Evolutionary conservation across 352 stramenopile species (phyloP).

Genomic region (Phytophthora rubi): DNA sequence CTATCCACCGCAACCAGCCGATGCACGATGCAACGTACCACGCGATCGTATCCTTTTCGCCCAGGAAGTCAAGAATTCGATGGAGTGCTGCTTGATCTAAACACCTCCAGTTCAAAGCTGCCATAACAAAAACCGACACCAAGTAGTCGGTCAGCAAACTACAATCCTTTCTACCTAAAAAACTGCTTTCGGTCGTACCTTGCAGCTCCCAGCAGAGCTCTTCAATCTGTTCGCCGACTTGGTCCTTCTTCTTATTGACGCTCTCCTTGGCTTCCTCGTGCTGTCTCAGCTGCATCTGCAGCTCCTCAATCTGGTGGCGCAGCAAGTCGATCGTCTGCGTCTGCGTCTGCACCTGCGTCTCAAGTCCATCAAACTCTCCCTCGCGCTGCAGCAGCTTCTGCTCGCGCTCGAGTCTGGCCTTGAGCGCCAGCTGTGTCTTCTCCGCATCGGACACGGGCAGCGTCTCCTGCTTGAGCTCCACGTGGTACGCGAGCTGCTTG

Average conservation of each 20-base stretch:
- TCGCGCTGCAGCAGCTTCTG: conserved; percentile 43
- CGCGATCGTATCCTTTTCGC: conserved; percentile 37
- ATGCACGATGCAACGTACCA: conserved; percentile 42
- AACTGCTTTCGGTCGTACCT: conserved; percentile 34
- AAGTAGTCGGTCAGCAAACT: neutral
- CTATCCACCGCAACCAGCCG: neutral
- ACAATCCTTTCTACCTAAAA: neutral
- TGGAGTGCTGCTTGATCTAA: conserved; percentile 43
- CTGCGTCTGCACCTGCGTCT: conserved; percentile 56
- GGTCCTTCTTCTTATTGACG: conserved; percentile 43
- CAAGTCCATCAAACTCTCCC: conserved; percentile 44
- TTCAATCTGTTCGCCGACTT: conserved; percentile 57
- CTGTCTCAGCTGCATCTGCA: conserved; percentile 46
- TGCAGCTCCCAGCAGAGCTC: conserved; percentile 73
- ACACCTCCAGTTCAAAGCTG: conserved; percentile 60
- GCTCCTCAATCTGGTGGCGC: conserved; percentile 64
- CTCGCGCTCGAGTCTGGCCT: conserved; percentile 55
- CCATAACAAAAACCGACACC: neutral
- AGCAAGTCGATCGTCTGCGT: conserved; percentile 54
- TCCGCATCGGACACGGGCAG: conserved; percentile 41
- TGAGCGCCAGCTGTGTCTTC: conserved; percentile 55
- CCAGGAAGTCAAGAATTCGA: conserved; percentile 39
- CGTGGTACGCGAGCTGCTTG: conserved; percentile 77
- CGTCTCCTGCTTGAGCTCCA: conserved; percentile 73
- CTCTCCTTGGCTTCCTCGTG: conserved; percentile 48